These are phyloP conservation scores for Tricholoma bakamatsutake DNA, from an alignment of 768 basidiomycete genomes.

Conservation along the genomic window DNA sequence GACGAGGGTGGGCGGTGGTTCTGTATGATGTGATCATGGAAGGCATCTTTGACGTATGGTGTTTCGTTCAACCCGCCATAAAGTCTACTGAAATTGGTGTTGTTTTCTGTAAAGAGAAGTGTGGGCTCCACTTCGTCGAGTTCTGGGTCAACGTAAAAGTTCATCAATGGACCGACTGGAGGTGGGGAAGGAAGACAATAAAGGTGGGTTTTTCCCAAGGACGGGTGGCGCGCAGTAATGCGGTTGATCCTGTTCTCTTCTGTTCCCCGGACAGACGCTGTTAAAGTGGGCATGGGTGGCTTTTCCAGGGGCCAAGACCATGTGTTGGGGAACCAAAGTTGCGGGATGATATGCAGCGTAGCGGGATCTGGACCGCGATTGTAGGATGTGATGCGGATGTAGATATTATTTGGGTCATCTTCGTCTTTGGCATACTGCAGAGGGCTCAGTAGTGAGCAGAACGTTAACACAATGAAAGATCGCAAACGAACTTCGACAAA, in stretches of 20 bases:
- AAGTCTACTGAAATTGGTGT: conserved; percentile 90
- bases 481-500: conserved; percentile 79
- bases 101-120: conserved; percentile 93
- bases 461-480: not conserved
- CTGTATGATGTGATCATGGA: conserved; percentile 95
- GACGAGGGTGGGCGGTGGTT: conserved; percentile 64
- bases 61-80: conserved; percentile 85
- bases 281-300: conserved; percentile 59
- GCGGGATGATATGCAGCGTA: conserved; percentile 90
- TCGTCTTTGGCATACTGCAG: conserved; percentile 94
- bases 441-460: not conserved
- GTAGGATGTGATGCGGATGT: conserved; percentile 92
- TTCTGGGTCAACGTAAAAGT: conserved; percentile 56
- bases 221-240: conserved; percentile 68
- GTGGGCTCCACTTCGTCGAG: conserved; percentile 73
- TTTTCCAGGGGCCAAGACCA: conserved; percentile 89
- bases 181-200: conserved; percentile 92
- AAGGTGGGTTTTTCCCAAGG: conserved; percentile 70
- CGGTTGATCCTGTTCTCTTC: conserved; percentile 44
- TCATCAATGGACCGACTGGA: conserved; percentile 70
- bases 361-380: conserved; percentile 96
- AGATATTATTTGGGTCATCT: conserved; percentile 81
- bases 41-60: conserved; percentile 90
- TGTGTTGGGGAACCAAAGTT: conserved; percentile 96
- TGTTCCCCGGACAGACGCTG: conserved; percentile 41